Evolutionary conservation across 2,329 filamentous ascomycete genomes (phyloP).

Genomic region (Curvularia sp.): DNA sequence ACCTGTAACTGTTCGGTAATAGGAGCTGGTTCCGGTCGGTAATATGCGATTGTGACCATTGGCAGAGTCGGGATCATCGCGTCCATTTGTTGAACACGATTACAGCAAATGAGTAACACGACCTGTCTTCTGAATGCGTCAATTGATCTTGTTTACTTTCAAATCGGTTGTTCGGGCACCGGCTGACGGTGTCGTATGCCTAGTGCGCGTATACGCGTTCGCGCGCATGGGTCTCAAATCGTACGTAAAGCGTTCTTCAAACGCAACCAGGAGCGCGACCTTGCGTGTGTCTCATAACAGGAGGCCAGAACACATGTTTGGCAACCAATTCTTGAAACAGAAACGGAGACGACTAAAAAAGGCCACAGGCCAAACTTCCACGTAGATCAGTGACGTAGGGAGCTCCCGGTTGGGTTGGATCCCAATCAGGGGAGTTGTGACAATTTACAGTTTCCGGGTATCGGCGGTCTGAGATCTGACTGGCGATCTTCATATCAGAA

Average conservation of each 20-base stretch:
- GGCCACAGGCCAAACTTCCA: not conserved
- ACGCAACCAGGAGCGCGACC: not conserved
- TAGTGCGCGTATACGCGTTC: not conserved
- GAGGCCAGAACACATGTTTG: not conserved
- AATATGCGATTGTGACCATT: not conserved
- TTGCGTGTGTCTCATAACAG: not conserved
- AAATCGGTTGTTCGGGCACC: not conserved
- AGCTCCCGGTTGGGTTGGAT: not conserved
- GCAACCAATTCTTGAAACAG: not conserved
- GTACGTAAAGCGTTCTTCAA: not conserved
- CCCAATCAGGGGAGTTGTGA: not conserved
- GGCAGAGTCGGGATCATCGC: not conserved
- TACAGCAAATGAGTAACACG: not conserved
- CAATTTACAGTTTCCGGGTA: conserved; percentile 11
- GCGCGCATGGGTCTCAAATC: not conserved
- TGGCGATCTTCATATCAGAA: conserved; percentile 7
- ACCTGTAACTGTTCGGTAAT: not conserved
- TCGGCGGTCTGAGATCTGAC: conserved; percentile 11
- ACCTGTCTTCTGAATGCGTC: not conserved
- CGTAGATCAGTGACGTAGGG: not conserved
- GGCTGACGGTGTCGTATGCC: not conserved
- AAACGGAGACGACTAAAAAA: not conserved
- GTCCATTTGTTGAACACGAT: not conserved
- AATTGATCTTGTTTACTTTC: not conserved
- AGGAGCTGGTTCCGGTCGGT: not conserved